Base-by-base conservation (phyloP, 2,329 filamentous ascomycete species). In the Fusarium praegraminearum region DNA sequence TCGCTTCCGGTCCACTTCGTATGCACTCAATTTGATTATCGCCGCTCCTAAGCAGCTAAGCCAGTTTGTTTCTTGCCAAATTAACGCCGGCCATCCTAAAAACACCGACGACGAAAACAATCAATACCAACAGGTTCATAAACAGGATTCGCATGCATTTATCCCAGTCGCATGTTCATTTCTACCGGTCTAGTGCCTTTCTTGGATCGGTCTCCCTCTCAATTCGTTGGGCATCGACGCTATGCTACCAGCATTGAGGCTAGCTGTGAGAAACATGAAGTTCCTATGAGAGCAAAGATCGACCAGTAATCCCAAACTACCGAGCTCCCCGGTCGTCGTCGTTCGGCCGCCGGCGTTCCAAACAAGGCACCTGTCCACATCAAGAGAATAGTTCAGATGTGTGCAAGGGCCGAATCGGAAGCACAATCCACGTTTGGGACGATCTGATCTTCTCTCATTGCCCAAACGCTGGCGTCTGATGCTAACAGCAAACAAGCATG, bases 11-110 rank as follows among this genome's bases (percentile, higher is more conserved):
- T 72, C 72, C 72, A 74, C 72, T 52, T 57, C 33, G 26, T 24
- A 64, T 62, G 68, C 62, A 58, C 51, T 71, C 60, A 52, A 55
- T 65, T 74, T 62, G 69, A 74, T 73, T 72, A 53, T 73, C 59
- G 61, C 38, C 57, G 40, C 51, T 57, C 49, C 62, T 30, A 54
- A 61, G 60, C 62, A 63, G 70, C 62, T 30, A 57, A 61, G 62
- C 62, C 63, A 70, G 33, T 51, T 70, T 63, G 62, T 32, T 53
- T 32, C 45, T 67, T 58, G 57, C 22, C 38, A 52, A 46, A 61
- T 56, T 57, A 47, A 56, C 62, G 32, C 44, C 26, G 35, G 38
- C 32, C 44, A 28, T 56, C 43, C 20, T 11, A 47, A 24, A 41
- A 18, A 32, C 22, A 41, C 16, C 16, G 45, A 18, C 32, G 22